Conservation (phyloP, 2,329 filamentous ascomycete genomes). For the Lecanicillium sp. region DNA sequence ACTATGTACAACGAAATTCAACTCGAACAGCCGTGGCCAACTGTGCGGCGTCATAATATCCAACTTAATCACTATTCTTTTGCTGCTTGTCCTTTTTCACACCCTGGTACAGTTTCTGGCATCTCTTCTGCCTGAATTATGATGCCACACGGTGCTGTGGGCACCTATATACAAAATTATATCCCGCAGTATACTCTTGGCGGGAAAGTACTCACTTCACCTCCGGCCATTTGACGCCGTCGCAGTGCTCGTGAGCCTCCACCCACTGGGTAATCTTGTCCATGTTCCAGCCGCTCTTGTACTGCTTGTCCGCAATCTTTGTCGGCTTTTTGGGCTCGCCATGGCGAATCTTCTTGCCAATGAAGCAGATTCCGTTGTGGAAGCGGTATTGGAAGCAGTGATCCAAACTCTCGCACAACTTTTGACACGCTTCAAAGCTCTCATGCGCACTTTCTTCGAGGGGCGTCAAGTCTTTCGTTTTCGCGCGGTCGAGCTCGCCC, state of each 20-base stretch:
- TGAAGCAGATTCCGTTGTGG: conserved; percentile 28
- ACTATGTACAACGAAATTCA: no score
- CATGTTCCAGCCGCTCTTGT: conserved; percentile 33
- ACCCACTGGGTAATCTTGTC: conserved; percentile 33
- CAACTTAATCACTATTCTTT: no score
- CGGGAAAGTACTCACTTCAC: conserved; percentile 2
- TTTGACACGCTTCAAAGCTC: conserved; percentile 33
- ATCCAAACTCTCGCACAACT: conserved; percentile 30
- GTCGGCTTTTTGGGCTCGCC: conserved; percentile 28
- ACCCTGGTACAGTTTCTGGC: no score
- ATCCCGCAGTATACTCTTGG: no score
- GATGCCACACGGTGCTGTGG: no score
- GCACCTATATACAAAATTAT: no score
- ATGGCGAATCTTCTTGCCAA: conserved; percentile 26
- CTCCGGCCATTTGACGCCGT: conserved; percentile 22
- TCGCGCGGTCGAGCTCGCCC: conserved; percentile 22
- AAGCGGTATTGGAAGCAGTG: conserved; percentile 35
- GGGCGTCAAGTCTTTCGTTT: conserved; percentile 23
- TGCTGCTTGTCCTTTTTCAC: no score
- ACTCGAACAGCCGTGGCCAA: no score
- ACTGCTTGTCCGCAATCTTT: conserved; percentile 19
- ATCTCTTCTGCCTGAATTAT: no score
- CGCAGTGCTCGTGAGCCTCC: conserved; percentile 27
- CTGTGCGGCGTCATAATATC: no score
- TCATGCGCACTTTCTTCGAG: conserved; percentile 33